phyloP scores from a whole-genome alignment of 805 yeast species.

The Barnettozyma vustinii region DNA sequence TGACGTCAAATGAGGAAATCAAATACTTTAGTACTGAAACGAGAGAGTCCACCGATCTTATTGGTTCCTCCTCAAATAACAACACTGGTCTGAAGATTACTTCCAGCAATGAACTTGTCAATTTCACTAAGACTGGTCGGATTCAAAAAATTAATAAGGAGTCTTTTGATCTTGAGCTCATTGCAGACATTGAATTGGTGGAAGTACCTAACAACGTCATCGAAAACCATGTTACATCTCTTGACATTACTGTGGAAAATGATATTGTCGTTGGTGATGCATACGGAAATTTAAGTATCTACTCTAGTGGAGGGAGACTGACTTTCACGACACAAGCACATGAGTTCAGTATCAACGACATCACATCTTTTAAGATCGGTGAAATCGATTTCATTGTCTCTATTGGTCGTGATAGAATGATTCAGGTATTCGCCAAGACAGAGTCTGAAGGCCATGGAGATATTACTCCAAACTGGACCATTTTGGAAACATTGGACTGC shows the following conservation, averaged over 20 bases:
- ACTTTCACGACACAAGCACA: constrained; percentile 40
- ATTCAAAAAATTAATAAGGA: constrained; percentile 28
- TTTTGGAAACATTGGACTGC: constrained; percentile 53
- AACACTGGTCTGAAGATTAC: constrained; percentile 36
- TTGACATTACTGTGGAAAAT: constrained; percentile 29
- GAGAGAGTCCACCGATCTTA: constrained; percentile 19
- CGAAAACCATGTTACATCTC: constrained; percentile 36
- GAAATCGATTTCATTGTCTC: constrained; percentile 33
- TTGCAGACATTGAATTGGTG: constrained; percentile 16
- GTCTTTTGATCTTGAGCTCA: constrained; percentile 11
- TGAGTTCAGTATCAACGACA: constrained; percentile 45
- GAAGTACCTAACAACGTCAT: constrained; percentile 28
- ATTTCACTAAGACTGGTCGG: constrained; percentile 40
- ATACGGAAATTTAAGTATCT: constrained; percentile 35
- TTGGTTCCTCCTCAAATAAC: constrained; percentile 33
- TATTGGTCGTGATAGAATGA: constrained; percentile 57
- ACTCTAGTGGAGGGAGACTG: constrained; percentile 12
- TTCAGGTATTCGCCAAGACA: constrained; percentile 41
- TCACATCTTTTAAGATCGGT: constrained; percentile 31
- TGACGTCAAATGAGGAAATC: constrained; percentile 35
- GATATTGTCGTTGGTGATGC: constrained; percentile 44
- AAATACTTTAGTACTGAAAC: constrained; percentile 22
- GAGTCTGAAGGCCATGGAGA: constrained; percentile 15
- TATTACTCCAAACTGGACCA: constrained; percentile 36
- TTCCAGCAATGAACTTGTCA: constrained; percentile 27